phyloP scores from a whole-genome alignment of 768 basidiomycete genomes.

The Dacryopinax primogenitus region DNA sequence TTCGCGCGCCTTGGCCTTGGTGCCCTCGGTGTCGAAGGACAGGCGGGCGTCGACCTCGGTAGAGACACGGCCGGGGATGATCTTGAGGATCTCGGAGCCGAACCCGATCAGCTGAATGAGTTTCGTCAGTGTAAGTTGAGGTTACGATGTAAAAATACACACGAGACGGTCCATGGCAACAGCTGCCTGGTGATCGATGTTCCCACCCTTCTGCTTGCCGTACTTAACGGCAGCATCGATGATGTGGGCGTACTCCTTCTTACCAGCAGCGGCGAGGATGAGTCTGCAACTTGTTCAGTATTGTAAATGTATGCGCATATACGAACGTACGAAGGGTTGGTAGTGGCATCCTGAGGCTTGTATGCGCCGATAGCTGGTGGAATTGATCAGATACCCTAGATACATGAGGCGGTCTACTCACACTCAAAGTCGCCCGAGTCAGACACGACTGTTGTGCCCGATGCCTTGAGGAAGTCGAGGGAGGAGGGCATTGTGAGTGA shows the following conservation, averaged over 20 bases:
- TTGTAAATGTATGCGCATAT: slow-evolving; percentile 7
- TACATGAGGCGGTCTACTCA: slow-evolving; percentile 20
- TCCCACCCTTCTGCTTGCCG: slow-evolving; percentile 70
- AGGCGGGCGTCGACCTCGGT: slow-evolving; percentile 97
- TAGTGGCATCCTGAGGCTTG: slow-evolving; percentile 98
- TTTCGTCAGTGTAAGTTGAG: slow-evolving; percentile 9
- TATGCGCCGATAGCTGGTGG: slow-evolving; percentile 80
- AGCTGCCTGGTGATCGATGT: slow-evolving; percentile 59
- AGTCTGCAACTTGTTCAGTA: slow-evolving; percentile 14
- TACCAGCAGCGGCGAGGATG: slow-evolving; percentile 85
- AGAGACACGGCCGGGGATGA: slow-evolving; percentile 97
- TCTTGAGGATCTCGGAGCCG: slow-evolving; percentile 84
- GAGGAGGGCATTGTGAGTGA: slow-evolving; percentile 25
- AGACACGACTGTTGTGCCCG: slow-evolving; percentile 91
- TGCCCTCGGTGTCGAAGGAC: slow-evolving; percentile 88
- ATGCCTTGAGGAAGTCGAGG: slow-evolving; percentile 56
- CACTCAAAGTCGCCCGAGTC: slow-evolving; percentile 96
- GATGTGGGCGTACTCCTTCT: slow-evolving; percentile 68
- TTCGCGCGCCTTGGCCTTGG: slow-evolving; percentile 65
- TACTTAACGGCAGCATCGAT: slow-evolving; percentile 61
- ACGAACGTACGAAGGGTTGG: slow-evolving; percentile 71
- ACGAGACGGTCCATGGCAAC: slow-evolving; percentile 83
- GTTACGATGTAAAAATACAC: slow-evolving; percentile 23
- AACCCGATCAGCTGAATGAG: slow-evolving; percentile 78
- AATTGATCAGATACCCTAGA: not conserved